A percentile compares a stretch with the other conserved stretches of the same genome.
phyloP scores from a whole-genome alignment of 1,284 basidiomycete genomes.

The Marasmius oreades region DNA sequence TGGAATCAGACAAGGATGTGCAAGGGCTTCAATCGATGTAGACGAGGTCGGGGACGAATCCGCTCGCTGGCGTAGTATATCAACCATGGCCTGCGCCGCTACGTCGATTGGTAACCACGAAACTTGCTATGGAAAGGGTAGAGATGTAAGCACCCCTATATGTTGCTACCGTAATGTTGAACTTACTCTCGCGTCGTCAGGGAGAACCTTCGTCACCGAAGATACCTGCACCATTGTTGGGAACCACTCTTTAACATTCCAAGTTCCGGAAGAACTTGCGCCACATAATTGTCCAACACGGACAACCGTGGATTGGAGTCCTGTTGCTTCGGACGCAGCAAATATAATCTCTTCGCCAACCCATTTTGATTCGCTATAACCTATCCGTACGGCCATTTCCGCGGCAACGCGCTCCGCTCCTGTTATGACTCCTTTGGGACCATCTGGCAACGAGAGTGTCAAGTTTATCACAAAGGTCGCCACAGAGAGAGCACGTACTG shows the following conservation, averaged over 20 bases:
- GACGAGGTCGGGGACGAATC: not conserved
- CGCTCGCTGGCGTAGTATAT: not conserved
- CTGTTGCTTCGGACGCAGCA: not conserved
- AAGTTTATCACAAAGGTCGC: not conserved
- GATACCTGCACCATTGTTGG: not conserved
- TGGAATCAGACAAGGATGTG: not conserved
- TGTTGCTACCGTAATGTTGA: not conserved
- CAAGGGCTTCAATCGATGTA: not conserved
- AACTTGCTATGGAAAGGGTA: not conserved
- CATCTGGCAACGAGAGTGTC: not conserved
- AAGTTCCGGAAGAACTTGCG: not conserved
- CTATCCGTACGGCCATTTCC: not conserved
- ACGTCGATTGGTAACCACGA: not conserved
- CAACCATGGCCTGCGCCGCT: not conserved
- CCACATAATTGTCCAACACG: not conserved
- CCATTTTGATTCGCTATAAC: not conserved
- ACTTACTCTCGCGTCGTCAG: not conserved
- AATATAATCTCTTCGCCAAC: not conserved
- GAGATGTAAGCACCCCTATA: not conserved
- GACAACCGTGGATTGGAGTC: not conserved
- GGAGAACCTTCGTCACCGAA: not conserved
- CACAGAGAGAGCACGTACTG: not conserved
- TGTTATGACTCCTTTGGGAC: not conserved
- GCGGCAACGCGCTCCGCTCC: not conserved
- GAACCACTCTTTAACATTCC: not conserved